phyloP scores from a whole-genome alignment of 148 eudicot species.

The Dysphania ambrosioides region DNA sequence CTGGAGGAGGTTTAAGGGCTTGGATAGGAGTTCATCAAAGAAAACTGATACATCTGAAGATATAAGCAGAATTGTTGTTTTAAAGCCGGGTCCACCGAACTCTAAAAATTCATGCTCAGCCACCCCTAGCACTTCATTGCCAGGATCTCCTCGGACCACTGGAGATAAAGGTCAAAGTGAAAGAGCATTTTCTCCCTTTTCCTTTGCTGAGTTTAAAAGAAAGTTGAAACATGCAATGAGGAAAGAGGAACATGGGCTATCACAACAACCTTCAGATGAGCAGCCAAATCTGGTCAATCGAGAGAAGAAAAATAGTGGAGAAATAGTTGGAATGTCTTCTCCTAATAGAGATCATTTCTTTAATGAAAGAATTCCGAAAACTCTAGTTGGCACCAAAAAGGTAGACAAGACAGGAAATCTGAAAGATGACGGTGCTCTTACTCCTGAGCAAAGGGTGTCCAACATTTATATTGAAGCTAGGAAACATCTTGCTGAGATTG shows the following conservation, averaged over 20 bases:
- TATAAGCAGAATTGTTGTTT: conserved; percentile 65
- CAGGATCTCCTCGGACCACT: conserved; percentile 29
- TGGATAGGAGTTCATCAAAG: conserved; percentile 43
- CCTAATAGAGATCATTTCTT: conserved; percentile 85
- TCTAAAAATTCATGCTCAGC: conserved; percentile 25
- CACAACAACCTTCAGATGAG: conserved; percentile 24
- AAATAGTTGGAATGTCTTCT: conserved; percentile 56
- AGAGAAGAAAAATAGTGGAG: conserved; percentile 45
- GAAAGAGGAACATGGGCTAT: conserved; percentile 45
- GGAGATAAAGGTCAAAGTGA: conserved; percentile 38
- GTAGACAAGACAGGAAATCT: conserved; percentile 36
- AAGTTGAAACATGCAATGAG: conserved; percentile 68
- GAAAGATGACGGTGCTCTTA: conserved; percentile 27
- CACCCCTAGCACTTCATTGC: conserved; percentile 25
- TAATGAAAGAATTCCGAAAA: conserved; percentile 59
- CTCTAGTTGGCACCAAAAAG: conserved; percentile 38
- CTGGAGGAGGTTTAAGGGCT: conserved; percentile 65
- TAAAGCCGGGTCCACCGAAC: conserved; percentile 61
- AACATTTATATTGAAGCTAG: conserved; percentile 74
- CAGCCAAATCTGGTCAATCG: conserved; percentile 26
- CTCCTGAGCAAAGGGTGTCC: conserved; percentile 53
- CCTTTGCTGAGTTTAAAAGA: conserved; percentile 66
- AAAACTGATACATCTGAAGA: conserved; percentile 39
- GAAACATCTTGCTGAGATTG: conserved; percentile 88
- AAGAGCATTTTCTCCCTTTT: conserved; percentile 50